These are phyloP conservation scores for Psilocybe cubensis DNA, from an alignment of 768 basidiomycete genomes.

Conservation along the genomic window DNA sequence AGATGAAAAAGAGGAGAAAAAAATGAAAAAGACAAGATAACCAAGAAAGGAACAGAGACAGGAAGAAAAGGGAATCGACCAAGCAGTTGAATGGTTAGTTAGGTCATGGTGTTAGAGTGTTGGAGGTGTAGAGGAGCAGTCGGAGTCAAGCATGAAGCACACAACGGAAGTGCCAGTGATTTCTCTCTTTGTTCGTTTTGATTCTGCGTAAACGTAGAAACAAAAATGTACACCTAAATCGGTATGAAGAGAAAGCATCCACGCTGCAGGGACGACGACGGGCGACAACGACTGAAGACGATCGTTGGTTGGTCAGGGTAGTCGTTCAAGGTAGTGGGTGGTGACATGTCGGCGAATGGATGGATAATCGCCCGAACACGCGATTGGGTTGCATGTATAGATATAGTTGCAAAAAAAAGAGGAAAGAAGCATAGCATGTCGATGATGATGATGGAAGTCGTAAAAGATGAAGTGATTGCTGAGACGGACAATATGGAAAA, in stretches of 20 bases:
- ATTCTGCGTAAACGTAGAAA: neutral
- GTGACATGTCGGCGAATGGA: slow-evolving; percentile 2
- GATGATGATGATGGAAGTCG: slow-evolving; percentile 6
- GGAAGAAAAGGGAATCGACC: slow-evolving; percentile 5
- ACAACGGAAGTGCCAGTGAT: neutral
- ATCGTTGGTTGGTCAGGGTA: neutral
- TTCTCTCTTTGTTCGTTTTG: neutral
- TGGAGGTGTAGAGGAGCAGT: neutral
- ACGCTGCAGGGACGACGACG: no score
- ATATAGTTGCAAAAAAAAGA: slow-evolving; percentile 1
- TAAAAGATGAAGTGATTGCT: slow-evolving; percentile 6
- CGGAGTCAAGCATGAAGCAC: neutral
- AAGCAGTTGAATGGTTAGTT: slow-evolving; percentile 21
- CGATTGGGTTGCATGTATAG: slow-evolving; percentile 9
- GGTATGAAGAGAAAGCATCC: neutral
- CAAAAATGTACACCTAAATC: neutral
- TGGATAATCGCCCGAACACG: slow-evolving; percentile 6
- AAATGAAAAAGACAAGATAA: slow-evolving; percentile 7
- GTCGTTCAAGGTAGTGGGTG: neutral
- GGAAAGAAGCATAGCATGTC: slow-evolving; percentile 1
- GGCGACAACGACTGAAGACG: neutral
- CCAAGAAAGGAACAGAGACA: neutral
- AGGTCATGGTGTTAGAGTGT: slow-evolving; percentile 4
- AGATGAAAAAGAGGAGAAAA: slow-evolving; percentile 11
- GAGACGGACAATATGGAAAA: neutral